Percentiles rank a stretch among this genome's conserved stretches.
These are phyloP conservation scores for Pythium periplocum DNA, from an alignment of 352 stramenopile species.

Conservation along the genomic window DNA sequence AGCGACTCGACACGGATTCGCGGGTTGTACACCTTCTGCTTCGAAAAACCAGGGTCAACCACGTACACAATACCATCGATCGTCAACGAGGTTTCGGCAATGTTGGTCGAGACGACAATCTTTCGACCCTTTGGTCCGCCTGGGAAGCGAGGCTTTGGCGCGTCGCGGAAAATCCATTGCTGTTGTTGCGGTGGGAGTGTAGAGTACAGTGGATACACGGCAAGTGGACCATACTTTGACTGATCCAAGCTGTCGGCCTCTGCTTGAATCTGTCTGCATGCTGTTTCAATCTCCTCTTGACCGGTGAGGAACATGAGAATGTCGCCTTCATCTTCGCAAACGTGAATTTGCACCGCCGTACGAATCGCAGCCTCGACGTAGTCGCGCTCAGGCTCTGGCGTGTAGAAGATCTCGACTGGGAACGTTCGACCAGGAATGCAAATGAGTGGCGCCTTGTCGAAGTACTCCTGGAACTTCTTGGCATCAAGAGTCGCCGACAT, in stretches of 20 bases:
- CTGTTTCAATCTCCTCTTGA: constrained; percentile 98
- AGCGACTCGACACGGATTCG: constrained; percentile 98
- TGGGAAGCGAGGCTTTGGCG: constrained; percentile 85
- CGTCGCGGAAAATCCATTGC: constrained; percentile 99
- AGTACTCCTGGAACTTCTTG: constrained; percentile 95
- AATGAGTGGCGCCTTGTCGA: constrained; percentile 91
- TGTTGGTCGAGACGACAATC: constrained; percentile 98
- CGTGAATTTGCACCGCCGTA: constrained; percentile 94
- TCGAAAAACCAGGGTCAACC: constrained; percentile 98
- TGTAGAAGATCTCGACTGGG: constrained; percentile 99
- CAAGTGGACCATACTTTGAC: constrained; percentile 93
- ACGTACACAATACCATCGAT: constrained; percentile 99
- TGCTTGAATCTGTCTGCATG: constrained; percentile 88
- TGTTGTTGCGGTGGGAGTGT: constrained; percentile 98
- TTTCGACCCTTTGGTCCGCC: constrained; percentile 89
- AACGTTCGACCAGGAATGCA: constrained; percentile 95
- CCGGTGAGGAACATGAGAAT: constrained; percentile 99
- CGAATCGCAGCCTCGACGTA: constrained; percentile 94
- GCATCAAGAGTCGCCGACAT: constrained; percentile 99
- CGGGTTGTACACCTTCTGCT: constrained; percentile 99
- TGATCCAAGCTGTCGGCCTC: constrained; percentile 87
- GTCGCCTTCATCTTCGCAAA: constrained; percentile 96
- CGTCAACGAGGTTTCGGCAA: constrained; percentile 99
- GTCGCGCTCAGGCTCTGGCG: constrained; percentile 94
- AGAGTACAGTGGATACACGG: constrained; percentile 95